Conservation (phyloP, 163 green algal species). For the Scenedesmus sp. region DNA sequence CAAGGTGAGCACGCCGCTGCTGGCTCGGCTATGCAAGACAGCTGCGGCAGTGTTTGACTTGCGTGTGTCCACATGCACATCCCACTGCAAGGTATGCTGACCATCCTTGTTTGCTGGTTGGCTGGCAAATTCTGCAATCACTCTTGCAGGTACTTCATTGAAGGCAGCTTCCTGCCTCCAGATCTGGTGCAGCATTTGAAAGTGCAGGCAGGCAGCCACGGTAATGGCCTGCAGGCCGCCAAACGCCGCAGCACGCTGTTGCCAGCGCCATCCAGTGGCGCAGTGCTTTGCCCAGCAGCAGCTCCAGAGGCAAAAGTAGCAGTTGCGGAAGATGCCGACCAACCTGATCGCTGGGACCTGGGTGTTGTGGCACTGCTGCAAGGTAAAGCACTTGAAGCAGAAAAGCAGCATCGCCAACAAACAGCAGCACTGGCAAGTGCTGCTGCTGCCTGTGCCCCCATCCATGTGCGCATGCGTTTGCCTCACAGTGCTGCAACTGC, state of each 20-base stretch:
- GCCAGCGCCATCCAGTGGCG: not conserved
- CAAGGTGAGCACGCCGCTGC: not conserved
- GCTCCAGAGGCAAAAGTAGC: not conserved
- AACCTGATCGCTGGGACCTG: not conserved
- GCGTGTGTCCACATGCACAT: no score
- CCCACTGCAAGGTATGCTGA: no score
- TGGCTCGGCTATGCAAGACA: no score
- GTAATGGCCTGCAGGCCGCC: not conserved
- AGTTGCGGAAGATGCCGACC: not conserved
- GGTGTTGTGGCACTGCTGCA: conserved; percentile 10
- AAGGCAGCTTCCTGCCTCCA: not conserved
- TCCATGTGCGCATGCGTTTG: not conserved
- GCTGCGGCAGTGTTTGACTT: no score
- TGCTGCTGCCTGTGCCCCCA: not conserved
- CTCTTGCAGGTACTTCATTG: conserved; percentile 9
- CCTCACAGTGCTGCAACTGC: not conserved
- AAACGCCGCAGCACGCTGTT: not conserved
- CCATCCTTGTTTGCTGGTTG: no score
- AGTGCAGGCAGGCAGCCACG: not conserved
- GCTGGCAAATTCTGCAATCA: not conserved
- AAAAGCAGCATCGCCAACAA: not conserved
- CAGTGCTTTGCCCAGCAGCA: not conserved
- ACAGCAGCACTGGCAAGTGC: not conserved
- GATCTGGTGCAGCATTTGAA: conserved; percentile 12
- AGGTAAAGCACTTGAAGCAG: not conserved